Evolutionary conservation across 345 rosid species (phyloP).

Genomic region (Zanthoxylum bungeanum): DNA sequence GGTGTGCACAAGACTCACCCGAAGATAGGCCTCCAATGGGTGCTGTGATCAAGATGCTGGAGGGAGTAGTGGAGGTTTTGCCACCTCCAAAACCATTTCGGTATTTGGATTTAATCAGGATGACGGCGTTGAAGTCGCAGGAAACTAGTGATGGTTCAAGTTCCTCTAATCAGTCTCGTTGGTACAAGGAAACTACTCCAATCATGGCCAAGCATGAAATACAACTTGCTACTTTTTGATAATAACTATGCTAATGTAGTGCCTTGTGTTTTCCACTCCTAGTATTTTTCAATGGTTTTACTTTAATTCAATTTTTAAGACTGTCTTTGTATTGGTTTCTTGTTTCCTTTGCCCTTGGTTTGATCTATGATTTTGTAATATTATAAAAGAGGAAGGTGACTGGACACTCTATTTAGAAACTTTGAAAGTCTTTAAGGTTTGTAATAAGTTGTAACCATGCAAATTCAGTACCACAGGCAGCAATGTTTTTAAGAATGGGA

Average conservation of each 20-base stretch:
- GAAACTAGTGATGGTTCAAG: not conserved
- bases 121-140: not conserved
- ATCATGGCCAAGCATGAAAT: conserved; percentile 16
- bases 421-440: too few species aligned
- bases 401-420: too few species aligned
- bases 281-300: too few species aligned
- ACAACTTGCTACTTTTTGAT: not conserved
- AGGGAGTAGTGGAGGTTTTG: conserved; percentile 22
- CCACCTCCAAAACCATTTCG: conserved; percentile 22
- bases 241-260: not conserved
- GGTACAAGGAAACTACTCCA: conserved; percentile 18
- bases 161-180: not conserved
- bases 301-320: not conserved
- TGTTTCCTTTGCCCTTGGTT: not conserved
- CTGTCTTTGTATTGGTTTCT: not conserved
- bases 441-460: not conserved
- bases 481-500: not conserved
- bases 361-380: not conserved
- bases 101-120: conserved; percentile 7
- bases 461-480: not conserved
- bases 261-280: too few species aligned
- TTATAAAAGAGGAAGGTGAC: not conserved
- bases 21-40: conserved; percentile 23
- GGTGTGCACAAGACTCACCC: conserved; percentile 25
- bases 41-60: conserved; percentile 30